A percentile compares a stretch with the other conserved stretches of the same genome.
These are phyloP conservation scores for Copromyces sp. DNA, from an alignment of 495 filamentous ascomycete genomes.

Conservation along the genomic window DNA sequence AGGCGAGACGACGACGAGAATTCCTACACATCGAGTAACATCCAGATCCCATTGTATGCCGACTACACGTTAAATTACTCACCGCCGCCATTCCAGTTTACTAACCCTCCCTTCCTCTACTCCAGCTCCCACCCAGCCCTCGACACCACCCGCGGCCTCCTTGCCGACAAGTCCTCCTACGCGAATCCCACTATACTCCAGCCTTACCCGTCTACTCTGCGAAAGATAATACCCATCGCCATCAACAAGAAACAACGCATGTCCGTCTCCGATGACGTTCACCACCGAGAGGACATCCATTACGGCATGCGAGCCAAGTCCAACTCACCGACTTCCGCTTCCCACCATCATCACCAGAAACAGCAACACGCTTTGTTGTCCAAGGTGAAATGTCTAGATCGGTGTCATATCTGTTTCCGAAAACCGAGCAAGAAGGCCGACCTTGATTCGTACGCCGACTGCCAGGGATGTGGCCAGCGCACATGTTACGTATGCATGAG, in stretches of 20 bases:
- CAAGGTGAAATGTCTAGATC: slow-evolving; percentile 14
- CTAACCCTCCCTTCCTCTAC: slow-evolving; percentile 5
- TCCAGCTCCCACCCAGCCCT: slow-evolving; percentile 8
- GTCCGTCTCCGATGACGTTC: slow-evolving; percentile 3
- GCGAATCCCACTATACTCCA: slow-evolving; percentile 6
- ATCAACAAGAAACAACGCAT: slow-evolving; percentile 22
- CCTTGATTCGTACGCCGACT: slow-evolving; percentile 38
- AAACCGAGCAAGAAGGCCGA: slow-evolving; percentile 38
- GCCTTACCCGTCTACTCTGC: slow-evolving; percentile 8
- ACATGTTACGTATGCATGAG: slow-evolving; percentile 40
- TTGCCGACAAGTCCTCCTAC: slow-evolving; percentile 3
- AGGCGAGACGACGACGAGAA: slow-evolving; percentile 27
- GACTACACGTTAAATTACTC: background rate
- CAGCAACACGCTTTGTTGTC: background rate
- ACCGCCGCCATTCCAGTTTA: background rate
- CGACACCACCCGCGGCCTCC: slow-evolving; percentile 3
- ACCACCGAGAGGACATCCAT: background rate
- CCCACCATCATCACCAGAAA: background rate
- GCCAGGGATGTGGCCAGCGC: slow-evolving; percentile 35
- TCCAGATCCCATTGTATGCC: slow-evolving; percentile 26
- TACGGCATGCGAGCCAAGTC: background rate
- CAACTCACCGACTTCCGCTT: background rate
- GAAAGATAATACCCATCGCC: slow-evolving; percentile 26
- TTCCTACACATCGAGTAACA: slow-evolving; percentile 1
- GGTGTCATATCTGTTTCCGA: slow-evolving; percentile 40